Evolutionary conservation across 2,329 filamentous ascomycete genomes (phyloP), one percentile per base, ranked within the genome.

Genomic region (Amauroascus niger): DNA sequence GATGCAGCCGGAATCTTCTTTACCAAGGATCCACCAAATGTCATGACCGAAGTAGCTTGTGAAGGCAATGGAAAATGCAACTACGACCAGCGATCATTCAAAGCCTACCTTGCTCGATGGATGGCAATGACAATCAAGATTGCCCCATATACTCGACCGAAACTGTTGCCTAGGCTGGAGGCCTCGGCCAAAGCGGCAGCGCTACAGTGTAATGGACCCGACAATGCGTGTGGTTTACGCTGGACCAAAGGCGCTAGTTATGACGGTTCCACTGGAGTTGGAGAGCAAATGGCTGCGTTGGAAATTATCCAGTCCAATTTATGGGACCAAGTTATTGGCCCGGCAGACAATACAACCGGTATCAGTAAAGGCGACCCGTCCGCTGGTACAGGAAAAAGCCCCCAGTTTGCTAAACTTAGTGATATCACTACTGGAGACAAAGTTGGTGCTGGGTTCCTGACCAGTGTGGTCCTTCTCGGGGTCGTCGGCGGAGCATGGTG

Each of bases 211-310:
- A 61, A 49, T 26, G 61, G 61, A 2, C 58, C 59, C 4, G 53
- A 61, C 33, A 61, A 64, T 49, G 58, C 58, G 3, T 63, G 62
- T 39, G 62, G 62, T 16, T 47, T 63, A 18, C 55, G 57, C 32
- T 65, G 75, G 44, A 72, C 76, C 51, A 69, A 74, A 53, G 65
- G 64, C 5, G 71, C 67, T 0, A 66, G 67, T 7, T 85, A 77
- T 67, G 81, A 86, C 63, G 79, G 79, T 22, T 74, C 72, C 1
- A 76, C 73, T 6, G 83, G 83, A 6, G 77, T 86, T 1, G 84
- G 84, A 4, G 82, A 86, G 65, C 82, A 86, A 67, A 87, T 87
- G 83, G 76, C 79, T 1, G 82, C 79, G 1, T 71, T 87, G 65
- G 81, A 86, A 62, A 74, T 84, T 8, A 76, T 84, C 6, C 74